Evolutionary conservation across 352 stramenopile genomes (phyloP), one percentile per base, ranked within the genome.

Genomic region (Aphanomyces cochlioides): DNA sequence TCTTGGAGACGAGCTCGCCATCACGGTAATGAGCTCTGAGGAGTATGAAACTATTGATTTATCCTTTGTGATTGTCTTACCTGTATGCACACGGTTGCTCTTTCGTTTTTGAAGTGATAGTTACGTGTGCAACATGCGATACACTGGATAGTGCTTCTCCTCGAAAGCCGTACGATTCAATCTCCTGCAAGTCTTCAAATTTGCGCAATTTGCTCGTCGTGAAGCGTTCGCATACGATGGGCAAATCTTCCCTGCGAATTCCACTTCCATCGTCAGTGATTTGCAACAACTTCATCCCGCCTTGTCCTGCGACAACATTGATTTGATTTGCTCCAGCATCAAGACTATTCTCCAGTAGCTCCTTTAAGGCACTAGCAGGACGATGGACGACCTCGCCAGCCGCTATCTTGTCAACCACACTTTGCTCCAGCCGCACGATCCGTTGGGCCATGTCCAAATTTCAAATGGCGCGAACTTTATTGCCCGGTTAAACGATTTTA

Each of bases 341-440:
- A 41, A 99, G 83, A 56, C 85, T 93, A 82, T 99, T 99, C 83
- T 99, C 98, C 50, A 99, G 77, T 13, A 99, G 78, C 80, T 99
- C 98, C 76, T 99, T 99, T 40, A 98, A 77, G 43, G 97, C 96
- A 58, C 93, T 96, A 2, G 84, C 81, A 3, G 97, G 96, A 5
- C 94, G 84, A 81, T 99, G 95, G 50, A 99, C 89, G 19, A 99
- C 95, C 79, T 99, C 97, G 47, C 97, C 86, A 13, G 86, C 85
- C 6, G 94, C 94, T 70, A 98, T 98, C 70, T 91, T 90, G 81
- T 98, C 98, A 67, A 98, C 90, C n/a, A 98, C 94, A 53, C 93
- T 83, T 28, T 92, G 74, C 56, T 86, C 82, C 37, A 98, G 79
- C 6, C 93, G 91, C 72, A 96, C 73, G 71, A 98, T 98, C 47